A percentile compares a stretch with the other conserved stretches of the same genome.
These are phyloP conservation scores for Diaporthe sp. DNA, from an alignment of 2,329 filamentous ascomycete species.

Conservation along the genomic window DNA sequence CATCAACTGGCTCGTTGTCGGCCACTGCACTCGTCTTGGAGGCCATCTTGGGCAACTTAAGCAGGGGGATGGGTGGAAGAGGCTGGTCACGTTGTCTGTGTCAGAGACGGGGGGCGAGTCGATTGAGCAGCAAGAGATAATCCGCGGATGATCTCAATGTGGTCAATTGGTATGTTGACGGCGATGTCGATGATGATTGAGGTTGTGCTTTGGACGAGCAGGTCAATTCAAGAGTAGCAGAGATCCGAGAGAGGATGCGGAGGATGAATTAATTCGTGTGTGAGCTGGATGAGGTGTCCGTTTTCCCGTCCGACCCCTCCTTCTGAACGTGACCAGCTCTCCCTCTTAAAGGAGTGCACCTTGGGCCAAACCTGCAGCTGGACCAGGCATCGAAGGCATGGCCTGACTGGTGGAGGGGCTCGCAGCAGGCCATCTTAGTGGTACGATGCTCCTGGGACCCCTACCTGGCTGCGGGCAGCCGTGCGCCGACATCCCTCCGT, in stretches of 20 bases:
- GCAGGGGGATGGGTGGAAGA: conserved; percentile 27
- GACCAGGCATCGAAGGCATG: conserved; percentile 31
- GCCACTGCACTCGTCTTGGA: conserved; percentile 70
- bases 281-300: conserved; percentile 32
- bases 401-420: conserved; percentile 35
- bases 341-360: conserved; percentile 16
- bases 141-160: conserved; percentile 29
- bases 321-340: conserved; percentile 33
- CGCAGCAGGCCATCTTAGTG: conserved; percentile 37
- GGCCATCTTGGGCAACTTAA: conserved; percentile 64
- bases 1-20: conserved; percentile 69
- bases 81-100: conserved; percentile 32
- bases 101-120: conserved; percentile 24
- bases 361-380: conserved; percentile 29
- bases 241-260: not conserved
- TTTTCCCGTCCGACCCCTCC: conserved; percentile 33
- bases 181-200: conserved; percentile 2
- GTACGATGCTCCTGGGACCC: conserved; percentile 32
- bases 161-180: conserved; percentile 34
- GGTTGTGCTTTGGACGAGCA: conserved; percentile 4
- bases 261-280: conserved; percentile 9
- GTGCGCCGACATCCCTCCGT: conserved; percentile 22
- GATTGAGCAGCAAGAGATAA: conserved; percentile 37
- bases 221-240: not conserved
- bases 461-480: not conserved